phyloP scores from a whole-genome alignment of 2,329 filamentous ascomycete genomes.

The Blumeria graminis region DNA sequence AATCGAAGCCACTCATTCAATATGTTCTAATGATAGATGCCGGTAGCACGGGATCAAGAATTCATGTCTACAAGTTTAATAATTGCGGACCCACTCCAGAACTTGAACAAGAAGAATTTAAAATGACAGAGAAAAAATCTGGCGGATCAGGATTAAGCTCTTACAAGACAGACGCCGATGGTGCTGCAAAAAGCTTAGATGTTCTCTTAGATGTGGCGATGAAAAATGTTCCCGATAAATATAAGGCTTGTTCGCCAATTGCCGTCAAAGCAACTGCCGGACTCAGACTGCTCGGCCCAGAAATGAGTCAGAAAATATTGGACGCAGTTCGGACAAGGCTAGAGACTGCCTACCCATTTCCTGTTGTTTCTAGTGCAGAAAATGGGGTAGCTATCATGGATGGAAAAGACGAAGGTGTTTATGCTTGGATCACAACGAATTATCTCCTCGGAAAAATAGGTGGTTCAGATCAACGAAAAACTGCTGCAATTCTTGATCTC shows the following conservation, averaged over 20 bases:
- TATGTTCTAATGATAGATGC: constrained; percentile 98
- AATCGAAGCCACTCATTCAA: constrained; percentile 81
- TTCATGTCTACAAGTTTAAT: constrained; percentile 98
- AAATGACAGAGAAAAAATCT: constrained; percentile 71
- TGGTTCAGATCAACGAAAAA: constrained; percentile 67
- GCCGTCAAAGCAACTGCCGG: constrained; percentile 98
- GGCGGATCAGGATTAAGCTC: constrained; percentile 57
- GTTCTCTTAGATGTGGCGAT: constrained; percentile 69
- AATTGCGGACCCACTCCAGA: constrained; percentile 93
- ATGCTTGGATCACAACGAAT: constrained; percentile 97
- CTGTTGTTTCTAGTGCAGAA: constrained; percentile 64
- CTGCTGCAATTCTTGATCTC: constrained; percentile 85
- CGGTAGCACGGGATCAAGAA: constrained; percentile 88
- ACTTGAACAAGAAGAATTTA: constrained; percentile 76
- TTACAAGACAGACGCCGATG: constrained; percentile 66
- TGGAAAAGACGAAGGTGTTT: constrained; percentile 88
- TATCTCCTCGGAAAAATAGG: constrained; percentile 97
- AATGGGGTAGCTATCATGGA: constrained; percentile 93
- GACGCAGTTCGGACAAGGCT: constrained; percentile 62
- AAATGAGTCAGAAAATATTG: constrained; percentile 64
- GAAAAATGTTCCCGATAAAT: constrained; percentile 58
- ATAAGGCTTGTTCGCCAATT: constrained; percentile 78
- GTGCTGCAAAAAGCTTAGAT: constrained; percentile 74
- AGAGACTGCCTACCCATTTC: constrained; percentile 82
- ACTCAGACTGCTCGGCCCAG: constrained; percentile 59